These are phyloP conservation scores for Debaryomyces subglobosus DNA, from an alignment of 1,139 yeast species.

Conservation along the genomic window DNA sequence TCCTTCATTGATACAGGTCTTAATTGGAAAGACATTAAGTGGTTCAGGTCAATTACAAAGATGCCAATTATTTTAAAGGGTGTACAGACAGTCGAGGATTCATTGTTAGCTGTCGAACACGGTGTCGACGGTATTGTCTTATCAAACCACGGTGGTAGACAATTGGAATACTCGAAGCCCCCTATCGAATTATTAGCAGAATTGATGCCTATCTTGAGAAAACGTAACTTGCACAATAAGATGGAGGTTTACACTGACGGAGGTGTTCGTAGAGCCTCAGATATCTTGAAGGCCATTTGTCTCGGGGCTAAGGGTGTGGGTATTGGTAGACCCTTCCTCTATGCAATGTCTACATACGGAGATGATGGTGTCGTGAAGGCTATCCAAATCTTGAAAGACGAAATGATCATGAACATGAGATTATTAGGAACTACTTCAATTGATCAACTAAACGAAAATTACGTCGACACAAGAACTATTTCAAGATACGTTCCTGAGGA, in stretches of 20 bases:
- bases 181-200: constrained; percentile 72
- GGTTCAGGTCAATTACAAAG: constrained; percentile 60
- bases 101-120: constrained; percentile 60
- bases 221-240: constrained; percentile 47
- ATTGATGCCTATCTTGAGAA: constrained; percentile 56
- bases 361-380: constrained; percentile 80
- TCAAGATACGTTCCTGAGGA: constrained; percentile 36
- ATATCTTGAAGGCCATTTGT: constrained; percentile 65
- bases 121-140: constrained; percentile 67
- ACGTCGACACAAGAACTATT: constrained; percentile 32
- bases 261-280: constrained; percentile 73
- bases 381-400: constrained; percentile 77
- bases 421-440: constrained; percentile 74
- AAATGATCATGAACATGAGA: constrained; percentile 86
- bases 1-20: constrained; percentile 84
- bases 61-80: constrained; percentile 74
- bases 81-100: constrained; percentile 71
- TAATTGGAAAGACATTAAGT: constrained; percentile 64
- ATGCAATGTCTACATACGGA: constrained; percentile 74
- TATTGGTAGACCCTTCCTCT: constrained; percentile 70
- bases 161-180: constrained; percentile 66
- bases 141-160: constrained; percentile 79
- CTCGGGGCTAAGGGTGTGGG: constrained; percentile 78
- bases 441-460: constrained; percentile 58
- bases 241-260: constrained; percentile 61